Base-by-base conservation (phyloP, 768 basidiomycete genomes). In the Cystofilobasidium capitatum region DNA sequence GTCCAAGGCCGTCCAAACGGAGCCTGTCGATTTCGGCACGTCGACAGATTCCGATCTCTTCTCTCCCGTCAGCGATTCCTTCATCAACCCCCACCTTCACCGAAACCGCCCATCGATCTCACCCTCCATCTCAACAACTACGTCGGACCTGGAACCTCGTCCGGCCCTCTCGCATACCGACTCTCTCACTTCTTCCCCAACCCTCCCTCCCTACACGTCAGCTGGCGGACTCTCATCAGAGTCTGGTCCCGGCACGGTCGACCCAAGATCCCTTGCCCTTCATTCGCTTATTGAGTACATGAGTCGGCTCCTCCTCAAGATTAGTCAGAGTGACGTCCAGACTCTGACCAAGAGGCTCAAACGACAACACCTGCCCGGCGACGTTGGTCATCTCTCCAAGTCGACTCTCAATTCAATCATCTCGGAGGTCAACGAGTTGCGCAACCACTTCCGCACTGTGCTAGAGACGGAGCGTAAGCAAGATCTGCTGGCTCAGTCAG, bases 261-360 rank as follows among this genome's bases (percentile, higher is more conserved):
- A 69, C 37, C 29, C 69, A 10, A 68, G 75, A 33, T 74, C 77
- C 14, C 73, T 72, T 0, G 71, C 76, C 1, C 69, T 81, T 0
- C 69, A 75, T 2, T 65, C 74, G 22, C 72, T 82, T 1, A 73
- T 80, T 55, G 79, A 80, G 29, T 76, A 88, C 66, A 79, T 88
- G 57, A 76, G 80, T 31, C 79, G 81, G 33, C 78, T 98, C 3
- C 81, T 92, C 66, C 79, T 81, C 33, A 83, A 84, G 40, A 78
- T 89, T 64, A 78, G 81, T 47, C 80, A 88, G 70, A 86, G 92
- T 0, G 93, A 98, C 71, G 86, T 93, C 1, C 81, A 87, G 26
- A 91, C 90, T 1, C 80, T 98, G 47, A 90, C 89, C 37, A 88
- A 88, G 70, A 86, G 96, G 33, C 80, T 98, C 33, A 93, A 90